Conservation (phyloP, 495 filamentous ascomycete species). For the Cairneyella variabilis region DNA sequence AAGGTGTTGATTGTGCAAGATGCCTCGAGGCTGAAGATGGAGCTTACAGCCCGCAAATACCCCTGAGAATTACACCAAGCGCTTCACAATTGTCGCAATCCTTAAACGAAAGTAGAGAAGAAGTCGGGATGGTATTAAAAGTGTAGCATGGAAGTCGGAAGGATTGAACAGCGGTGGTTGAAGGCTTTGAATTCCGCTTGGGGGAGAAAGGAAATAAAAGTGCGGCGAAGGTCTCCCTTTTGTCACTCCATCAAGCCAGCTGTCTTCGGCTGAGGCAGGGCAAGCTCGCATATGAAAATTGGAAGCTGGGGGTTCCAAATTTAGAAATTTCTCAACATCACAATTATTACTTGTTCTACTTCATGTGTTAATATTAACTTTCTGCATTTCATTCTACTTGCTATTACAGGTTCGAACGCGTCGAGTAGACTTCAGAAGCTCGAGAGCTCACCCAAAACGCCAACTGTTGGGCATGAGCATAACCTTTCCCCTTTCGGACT, state of each 20-base stretch:
- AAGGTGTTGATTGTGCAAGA: neutral
- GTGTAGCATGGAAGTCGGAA: slow-evolving; percentile 21
- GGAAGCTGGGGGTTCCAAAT: no score
- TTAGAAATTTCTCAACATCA: no score
- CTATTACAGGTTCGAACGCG: no score
- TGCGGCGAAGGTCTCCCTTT: slow-evolving; percentile 7
- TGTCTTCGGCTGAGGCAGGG: slow-evolving; percentile 9
- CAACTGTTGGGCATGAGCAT: no score
- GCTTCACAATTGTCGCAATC: slow-evolving; percentile 9
- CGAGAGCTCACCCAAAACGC: no score
- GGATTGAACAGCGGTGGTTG: neutral
- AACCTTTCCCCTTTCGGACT: no score
- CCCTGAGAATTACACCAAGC: slow-evolving; percentile 13
- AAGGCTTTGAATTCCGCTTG: slow-evolving; percentile 2
- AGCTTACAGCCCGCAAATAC: slow-evolving; percentile 11
- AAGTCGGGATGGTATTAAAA: slow-evolving; percentile 26
- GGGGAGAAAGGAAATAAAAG: slow-evolving; percentile 1
- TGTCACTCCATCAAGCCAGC: slow-evolving; percentile 14
- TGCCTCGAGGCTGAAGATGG: slow-evolving; percentile 14
- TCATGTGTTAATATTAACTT: no score
- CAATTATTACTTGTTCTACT: no score
- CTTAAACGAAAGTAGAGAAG: slow-evolving; percentile 23
- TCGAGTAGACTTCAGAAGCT: no score
- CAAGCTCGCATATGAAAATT: slow-evolving; percentile 2
- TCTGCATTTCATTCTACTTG: no score